phyloP scores from a whole-genome alignment of 1,139 yeast species.

The Hanseniaspora sp. region DNA sequence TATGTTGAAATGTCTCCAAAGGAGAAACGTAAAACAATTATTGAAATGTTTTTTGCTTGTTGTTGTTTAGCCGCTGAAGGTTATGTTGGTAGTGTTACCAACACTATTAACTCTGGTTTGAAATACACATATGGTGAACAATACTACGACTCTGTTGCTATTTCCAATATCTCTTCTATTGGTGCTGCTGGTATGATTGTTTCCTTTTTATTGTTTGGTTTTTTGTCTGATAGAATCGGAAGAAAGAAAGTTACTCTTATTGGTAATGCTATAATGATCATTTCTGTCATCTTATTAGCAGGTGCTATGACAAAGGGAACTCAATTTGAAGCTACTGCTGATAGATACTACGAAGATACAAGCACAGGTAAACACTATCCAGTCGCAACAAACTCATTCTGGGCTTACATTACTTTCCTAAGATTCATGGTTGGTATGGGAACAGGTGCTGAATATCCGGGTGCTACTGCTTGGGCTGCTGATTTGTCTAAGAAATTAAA shows the following conservation, averaged over 20 bases:
- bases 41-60: conserved; percentile 81
- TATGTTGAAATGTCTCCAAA: conserved; percentile 16
- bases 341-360: conserved; percentile 50
- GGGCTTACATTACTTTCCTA: conserved; percentile 47
- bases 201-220: conserved; percentile 73
- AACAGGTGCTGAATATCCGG: conserved; percentile 83
- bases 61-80: conserved; percentile 90
- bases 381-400: background rate
- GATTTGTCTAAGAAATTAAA: conserved; percentile 77
- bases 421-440: conserved; percentile 81
- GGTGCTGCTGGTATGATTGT: conserved; percentile 84
- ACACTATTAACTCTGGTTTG: conserved; percentile 66
- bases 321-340: conserved; percentile 49
- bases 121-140: conserved; percentile 53
- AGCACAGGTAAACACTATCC: background rate
- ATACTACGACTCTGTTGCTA: conserved; percentile 53
- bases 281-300: conserved; percentile 69
- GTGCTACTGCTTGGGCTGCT: conserved; percentile 86
- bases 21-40: conserved; percentile 29
- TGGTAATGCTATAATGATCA: conserved; percentile 59
- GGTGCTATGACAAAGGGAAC: conserved; percentile 71
- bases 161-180: conserved; percentile 68
- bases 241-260: conserved; percentile 71
- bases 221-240: conserved; percentile 62
- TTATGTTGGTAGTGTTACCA: conserved; percentile 71